Conservation (phyloP, 1,284 basidiomycete genomes). For the Paramarasmius palmivorus region DNA sequence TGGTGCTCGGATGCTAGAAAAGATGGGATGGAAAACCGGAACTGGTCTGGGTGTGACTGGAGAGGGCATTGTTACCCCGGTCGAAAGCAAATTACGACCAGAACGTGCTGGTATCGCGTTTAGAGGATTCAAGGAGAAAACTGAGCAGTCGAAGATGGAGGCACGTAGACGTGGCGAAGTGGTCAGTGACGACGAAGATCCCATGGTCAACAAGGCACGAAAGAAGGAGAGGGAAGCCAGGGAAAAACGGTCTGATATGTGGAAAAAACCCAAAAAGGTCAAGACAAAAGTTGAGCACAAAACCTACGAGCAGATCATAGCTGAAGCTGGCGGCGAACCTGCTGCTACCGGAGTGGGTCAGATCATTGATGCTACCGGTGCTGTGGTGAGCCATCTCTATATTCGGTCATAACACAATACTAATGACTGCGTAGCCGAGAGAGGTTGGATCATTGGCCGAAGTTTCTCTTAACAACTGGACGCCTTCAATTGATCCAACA, state of each 20-base stretch:
- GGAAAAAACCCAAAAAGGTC: constrained; percentile 82
- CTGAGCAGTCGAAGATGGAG: constrained; percentile 85
- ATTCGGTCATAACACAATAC: constrained; percentile 9
- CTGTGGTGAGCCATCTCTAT: constrained; percentile 59
- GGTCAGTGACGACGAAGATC: constrained; percentile 75
- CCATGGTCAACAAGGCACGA: constrained; percentile 42
- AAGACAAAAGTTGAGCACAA: constrained; percentile 89
- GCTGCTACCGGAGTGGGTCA: constrained; percentile 66
- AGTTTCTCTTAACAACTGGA: constrained; percentile 78
- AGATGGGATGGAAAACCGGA: constrained; percentile 92
- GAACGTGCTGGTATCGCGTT: constrained; percentile 86
- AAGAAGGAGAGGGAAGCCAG: constrained; percentile 55
- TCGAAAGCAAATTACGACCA: constrained; percentile 83
- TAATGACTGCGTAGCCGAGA: constrained; percentile 53
- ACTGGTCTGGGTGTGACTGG: constrained; percentile 79
- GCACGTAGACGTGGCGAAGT: constrained; percentile 73
- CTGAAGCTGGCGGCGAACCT: constrained; percentile 73
- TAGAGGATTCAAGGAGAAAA: constrained; percentile 85
- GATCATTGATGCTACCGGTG: constrained; percentile 94
- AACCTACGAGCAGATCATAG: constrained; percentile 92
- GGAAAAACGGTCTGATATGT: constrained; percentile 66
- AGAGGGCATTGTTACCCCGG: constrained; percentile 85
- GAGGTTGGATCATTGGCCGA: constrained; percentile 84
- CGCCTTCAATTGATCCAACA: constrained; percentile 80
- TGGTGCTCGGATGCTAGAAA: constrained; percentile 87